Evolutionary conservation across 2,329 filamentous ascomycete species (phyloP), one percentile per base, ranked within the genome.

Genomic region (Cladophialophora chaetospira): DNA sequence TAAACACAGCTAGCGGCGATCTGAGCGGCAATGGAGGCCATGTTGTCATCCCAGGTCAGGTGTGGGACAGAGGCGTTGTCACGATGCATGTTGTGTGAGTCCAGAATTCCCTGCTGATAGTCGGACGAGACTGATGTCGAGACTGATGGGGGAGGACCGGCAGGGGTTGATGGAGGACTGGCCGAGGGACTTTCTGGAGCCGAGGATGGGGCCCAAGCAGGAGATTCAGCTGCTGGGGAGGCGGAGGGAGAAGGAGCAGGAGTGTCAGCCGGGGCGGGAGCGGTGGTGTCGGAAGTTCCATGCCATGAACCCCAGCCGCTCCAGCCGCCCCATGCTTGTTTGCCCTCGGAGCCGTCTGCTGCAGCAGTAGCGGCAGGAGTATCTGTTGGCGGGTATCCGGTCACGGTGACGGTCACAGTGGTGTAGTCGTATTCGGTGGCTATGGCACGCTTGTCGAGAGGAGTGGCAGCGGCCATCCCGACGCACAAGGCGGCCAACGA

Each of bases 51-150:
- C 88, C 89, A 97, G 48, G 68, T 70, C 43, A 97, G 69, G 42
- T 76, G 80, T 19, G 74, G 69, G 31, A 84, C 85, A 15, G 87
- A 87, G 81, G 97, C 91, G 78, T 94, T 95, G 69, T 79, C 72
- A 62, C 94, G 92, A 76, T 94, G 89, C 51, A 87, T 68, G 77
- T 97, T 97, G 86, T 97, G 94, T 71, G 89, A 84, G 66, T 86
- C 78, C 47, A 93, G 67, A 38, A 76, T 65, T 15, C 60, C 53
- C 36, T 63, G 54, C 26, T 64, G 55, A 60, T 75, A 70, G 65
- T 74, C 74, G 26, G 66, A 60, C 17, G 58, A 64, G 17, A 50
- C 42, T 3, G 47, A 42, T 15, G 61, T 57, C n/a, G 59, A 44
- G 26, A 21, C 48, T 11, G 59, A 52, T 8, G 58, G n/a, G 19